phyloP scores from a whole-genome alignment of 164 flowering plant genomes.

The Nymphaea thermarum region DNA sequence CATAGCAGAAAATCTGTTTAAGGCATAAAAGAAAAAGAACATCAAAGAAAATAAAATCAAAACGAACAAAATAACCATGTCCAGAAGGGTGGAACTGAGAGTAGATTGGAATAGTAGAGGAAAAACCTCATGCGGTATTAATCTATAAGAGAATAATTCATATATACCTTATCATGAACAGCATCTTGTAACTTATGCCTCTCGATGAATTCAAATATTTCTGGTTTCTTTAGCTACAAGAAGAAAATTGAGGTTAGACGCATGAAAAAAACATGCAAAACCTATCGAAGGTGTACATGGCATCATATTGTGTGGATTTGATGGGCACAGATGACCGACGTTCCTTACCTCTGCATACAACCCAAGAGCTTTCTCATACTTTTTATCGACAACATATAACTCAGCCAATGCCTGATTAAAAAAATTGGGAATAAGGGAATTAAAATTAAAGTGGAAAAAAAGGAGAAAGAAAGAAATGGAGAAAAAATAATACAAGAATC shows the following conservation, averaged over 20 bases:
- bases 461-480: background rate
- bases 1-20: no score
- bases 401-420: constrained; percentile 80
- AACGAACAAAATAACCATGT: no score
- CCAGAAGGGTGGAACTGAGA: no score
- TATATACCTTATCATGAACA: constrained; percentile 76
- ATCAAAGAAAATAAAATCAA: no score
- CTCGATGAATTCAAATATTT: constrained; percentile 77
- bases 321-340: background rate
- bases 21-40: no score
- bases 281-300: no score
- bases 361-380: constrained; percentile 75
- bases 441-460: background rate
- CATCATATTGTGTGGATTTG: background rate
- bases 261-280: no score
- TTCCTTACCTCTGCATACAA: constrained; percentile 94
- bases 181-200: constrained; percentile 75
- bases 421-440: background rate
- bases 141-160: background rate
- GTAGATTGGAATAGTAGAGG: no score
- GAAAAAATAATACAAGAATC: background rate
- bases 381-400: constrained; percentile 75
- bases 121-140: no score
- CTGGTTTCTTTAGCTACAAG: constrained; percentile 85
- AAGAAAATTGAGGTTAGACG: constrained; percentile 1